These are phyloP conservation scores for Venturia asperata DNA, from an alignment of 2,329 filamentous ascomycete species.

Conservation along the genomic window DNA sequence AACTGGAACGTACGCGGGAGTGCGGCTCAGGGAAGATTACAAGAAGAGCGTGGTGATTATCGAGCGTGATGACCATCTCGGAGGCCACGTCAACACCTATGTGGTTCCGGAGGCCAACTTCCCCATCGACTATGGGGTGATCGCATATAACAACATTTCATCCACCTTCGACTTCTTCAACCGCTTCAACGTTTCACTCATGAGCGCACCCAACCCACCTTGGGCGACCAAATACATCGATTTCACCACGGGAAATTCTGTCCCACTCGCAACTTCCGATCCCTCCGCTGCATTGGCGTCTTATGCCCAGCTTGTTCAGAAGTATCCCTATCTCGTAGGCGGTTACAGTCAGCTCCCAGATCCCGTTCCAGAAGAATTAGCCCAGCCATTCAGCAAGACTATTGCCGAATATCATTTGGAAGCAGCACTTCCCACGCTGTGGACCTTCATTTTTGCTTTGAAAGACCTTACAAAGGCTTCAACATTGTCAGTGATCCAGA, in stretches of 20 bases:
- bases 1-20: conserved; percentile 22
- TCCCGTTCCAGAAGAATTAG: not conserved
- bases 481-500: not conserved
- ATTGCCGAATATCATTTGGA: conserved; percentile 1
- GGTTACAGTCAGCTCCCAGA: conserved; percentile 1
- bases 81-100: conserved; percentile 14
- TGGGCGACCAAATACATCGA: conserved; percentile 7
- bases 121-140: conserved; percentile 3
- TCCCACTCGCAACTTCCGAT: not conserved
- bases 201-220: not conserved
- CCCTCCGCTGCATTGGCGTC: not conserved
- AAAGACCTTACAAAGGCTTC: not conserved
- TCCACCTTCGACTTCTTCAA: conserved; percentile 3
- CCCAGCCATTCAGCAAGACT: conserved; percentile 12
- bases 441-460: not conserved
- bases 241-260: not conserved
- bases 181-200: conserved; percentile 1
- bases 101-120: not conserved
- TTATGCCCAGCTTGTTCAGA: conserved; percentile 5
- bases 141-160: conserved; percentile 4
- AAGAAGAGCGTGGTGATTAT: conserved; percentile 21
- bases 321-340: conserved; percentile 5
- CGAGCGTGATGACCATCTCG: conserved; percentile 19
- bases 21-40: conserved; percentile 21
- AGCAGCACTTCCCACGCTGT: not conserved